Base-by-base conservation (phyloP, 2,329 filamentous ascomycete species). In the Nectriaceae sp. region DNA sequence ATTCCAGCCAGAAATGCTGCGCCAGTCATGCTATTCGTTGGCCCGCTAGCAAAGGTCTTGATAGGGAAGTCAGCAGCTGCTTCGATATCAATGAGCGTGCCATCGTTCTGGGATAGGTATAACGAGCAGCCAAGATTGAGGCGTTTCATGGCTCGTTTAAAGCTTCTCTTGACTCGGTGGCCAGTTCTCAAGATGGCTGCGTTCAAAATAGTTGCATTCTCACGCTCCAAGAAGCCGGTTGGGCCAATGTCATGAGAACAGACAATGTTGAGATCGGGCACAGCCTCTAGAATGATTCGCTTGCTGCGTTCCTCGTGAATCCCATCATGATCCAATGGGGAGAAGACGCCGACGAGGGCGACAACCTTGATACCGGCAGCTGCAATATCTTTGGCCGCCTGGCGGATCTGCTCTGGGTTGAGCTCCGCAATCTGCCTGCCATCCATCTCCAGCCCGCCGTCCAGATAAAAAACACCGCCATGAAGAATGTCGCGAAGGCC, bases 151-250 rank as follows among this genome's bases (percentile, higher is more conserved):
- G 78, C 77, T 31, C 64, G 65, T 42, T 70, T 66, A 56, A 82
- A 80, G 1, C 74, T 72, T 5, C 61, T 62, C 53, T 76, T 78
- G 4, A 76, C 76, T 40, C 68, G 69, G 11, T 69, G 67, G 0
- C 75, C 77, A 22, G 76, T 75, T 4, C 68, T 62, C 13, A 79
- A 65, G 40, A 81, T 75, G 5, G 77, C 73, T 3, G 77, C 78
- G 47, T 82, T 82, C 40, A 82, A 67, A 18, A 81, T 79, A 2
- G 76, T 75, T 4, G 78, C 78, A 62, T 81, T 81, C 56, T 81
- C 78, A 16, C 78, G 52, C 52, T 73, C 70, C 11, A 77, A 52
- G 1, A 77, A 57, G 1, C 76, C 76, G 0, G 71, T 70, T 2
- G 69, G 70, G 1, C 72, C 75, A 16, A 78, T 72, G 20, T 70